phyloP scores from a whole-genome alignment of 2,329 filamentous ascomycete species.

The Scytalidium sp. region DNA sequence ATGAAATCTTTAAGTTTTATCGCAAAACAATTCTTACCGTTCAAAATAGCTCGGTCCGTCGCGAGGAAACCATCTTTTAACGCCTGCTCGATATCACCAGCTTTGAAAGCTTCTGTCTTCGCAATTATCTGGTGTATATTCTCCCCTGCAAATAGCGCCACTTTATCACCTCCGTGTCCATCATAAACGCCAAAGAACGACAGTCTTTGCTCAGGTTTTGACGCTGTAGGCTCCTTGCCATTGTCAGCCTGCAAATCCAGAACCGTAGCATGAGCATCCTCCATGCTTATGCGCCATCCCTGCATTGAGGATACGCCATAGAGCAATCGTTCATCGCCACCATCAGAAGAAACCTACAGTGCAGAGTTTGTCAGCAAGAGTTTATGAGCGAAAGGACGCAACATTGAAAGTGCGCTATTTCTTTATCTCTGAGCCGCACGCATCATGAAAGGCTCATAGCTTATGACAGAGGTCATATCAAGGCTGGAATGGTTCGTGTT shows the following conservation, averaged over 20 bases:
- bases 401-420: not conserved
- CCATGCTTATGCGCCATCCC: conserved; percentile 99
- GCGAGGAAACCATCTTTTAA: conserved; percentile 97
- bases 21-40: too few relatives aligned
- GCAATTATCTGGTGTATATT: conserved; percentile 92
- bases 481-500: not conserved
- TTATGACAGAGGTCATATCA: too few relatives aligned
- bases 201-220: conserved; percentile 67
- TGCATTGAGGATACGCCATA: conserved; percentile 99
- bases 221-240: conserved; percentile 48
- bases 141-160: conserved; percentile 88
- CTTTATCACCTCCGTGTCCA: conserved; percentile 95
- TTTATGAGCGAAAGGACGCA: too few relatives aligned
- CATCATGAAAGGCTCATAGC: too few relatives aligned
- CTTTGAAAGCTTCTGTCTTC: conserved; percentile 91
- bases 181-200: conserved; percentile 99
- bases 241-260: conserved; percentile 74
- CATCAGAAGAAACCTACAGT: conserved; percentile 76
- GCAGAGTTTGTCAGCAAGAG: conserved; percentile 23
- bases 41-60: conserved; percentile 92
- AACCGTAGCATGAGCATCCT: conserved; percentile 88
- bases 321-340: conserved; percentile 87
- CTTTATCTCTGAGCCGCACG: not conserved
- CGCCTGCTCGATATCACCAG: conserved; percentile 89
- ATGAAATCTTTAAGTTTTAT: conserved; percentile 18